A percentile compares a stretch with the other conserved stretches of the same genome.
Conservation (phyloP, 768 basidiomycete genomes). For the Tricholoma bakamatsutake region DNA sequence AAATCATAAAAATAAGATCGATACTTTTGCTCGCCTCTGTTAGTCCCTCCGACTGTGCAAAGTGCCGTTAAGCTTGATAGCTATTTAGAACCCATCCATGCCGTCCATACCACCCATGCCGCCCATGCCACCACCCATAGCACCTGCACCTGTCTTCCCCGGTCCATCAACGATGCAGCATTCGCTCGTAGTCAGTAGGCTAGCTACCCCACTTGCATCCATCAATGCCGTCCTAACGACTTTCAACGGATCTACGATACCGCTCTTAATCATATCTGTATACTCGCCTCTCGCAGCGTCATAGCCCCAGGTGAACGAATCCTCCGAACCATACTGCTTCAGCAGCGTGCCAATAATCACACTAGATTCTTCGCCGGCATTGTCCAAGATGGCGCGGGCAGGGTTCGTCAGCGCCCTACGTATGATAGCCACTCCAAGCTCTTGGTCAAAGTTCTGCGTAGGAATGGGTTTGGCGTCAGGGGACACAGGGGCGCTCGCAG, state of each 20-base stretch:
- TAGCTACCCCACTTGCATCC: slow-evolving; percentile 92
- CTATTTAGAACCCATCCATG: slow-evolving; percentile 29
- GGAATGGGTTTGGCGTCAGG: slow-evolving; percentile 62
- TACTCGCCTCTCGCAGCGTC: slow-evolving; percentile 91
- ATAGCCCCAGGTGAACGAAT: slow-evolving; percentile 85
- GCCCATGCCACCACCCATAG: slow-evolving; percentile 44
- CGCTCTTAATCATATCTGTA: slow-evolving; percentile 89
- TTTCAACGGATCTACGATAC: slow-evolving; percentile 95
- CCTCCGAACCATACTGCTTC: slow-evolving; percentile 56
- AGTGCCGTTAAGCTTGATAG: neutral
- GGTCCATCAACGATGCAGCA: slow-evolving; percentile 88
- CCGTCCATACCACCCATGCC: slow-evolving; percentile 41
- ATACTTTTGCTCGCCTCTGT: slow-evolving; percentile 3
- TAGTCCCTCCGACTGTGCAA: neutral
- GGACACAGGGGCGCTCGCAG: slow-evolving; percentile 43
- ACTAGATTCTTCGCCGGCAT: slow-evolving; percentile 90
- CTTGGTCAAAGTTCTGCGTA: slow-evolving; percentile 93
- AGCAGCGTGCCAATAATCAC: slow-evolving; percentile 90
- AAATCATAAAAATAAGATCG: slow-evolving; percentile 1
- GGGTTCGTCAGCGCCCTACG: slow-evolving; percentile 80
- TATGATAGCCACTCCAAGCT: slow-evolving; percentile 92
- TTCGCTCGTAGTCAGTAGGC: slow-evolving; percentile 89
- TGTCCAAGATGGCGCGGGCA: slow-evolving; percentile 81
- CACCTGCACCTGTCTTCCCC: slow-evolving; percentile 46
- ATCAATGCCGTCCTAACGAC: slow-evolving; percentile 91